Conservation (phyloP, 129 eudicot genomes). For the Calendula officinalis region DNA sequence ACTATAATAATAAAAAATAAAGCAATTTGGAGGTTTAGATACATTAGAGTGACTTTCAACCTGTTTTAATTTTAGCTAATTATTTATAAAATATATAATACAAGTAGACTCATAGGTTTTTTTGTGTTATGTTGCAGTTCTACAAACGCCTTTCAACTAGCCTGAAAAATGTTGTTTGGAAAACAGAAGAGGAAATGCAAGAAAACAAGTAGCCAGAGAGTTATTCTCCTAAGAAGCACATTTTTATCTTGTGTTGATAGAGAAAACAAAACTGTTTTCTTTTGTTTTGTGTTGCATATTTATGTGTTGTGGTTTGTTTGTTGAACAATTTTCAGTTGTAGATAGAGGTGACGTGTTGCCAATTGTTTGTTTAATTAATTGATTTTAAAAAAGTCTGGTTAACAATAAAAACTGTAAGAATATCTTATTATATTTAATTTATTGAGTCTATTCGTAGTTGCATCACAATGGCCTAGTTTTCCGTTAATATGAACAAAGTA, state of each 20-base stretch:
- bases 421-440: conserved; percentile 21
- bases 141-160: conserved; percentile 77
- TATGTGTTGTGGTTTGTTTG: conserved; percentile 5
- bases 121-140: conserved; percentile 48
- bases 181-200: conserved; percentile 91
- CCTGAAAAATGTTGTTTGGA: conserved; percentile 94
- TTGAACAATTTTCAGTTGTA: conserved; percentile 18
- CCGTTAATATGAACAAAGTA: no score
- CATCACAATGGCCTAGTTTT: no score
- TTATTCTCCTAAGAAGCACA: background rate
- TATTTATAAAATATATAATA: no score
- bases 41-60: background rate
- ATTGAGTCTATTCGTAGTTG: no score
- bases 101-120: no score
- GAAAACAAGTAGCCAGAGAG: conserved; percentile 28
- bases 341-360: conserved; percentile 22
- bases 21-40: background rate
- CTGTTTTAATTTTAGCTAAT: background rate
- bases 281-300: conserved; percentile 16
- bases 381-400: background rate
- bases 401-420: conserved; percentile 16
- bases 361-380: conserved; percentile 27
- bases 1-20: background rate
- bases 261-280: background rate
- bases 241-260: conserved; percentile 12